Base-by-base conservation (phyloP, 2,329 filamentous ascomycete species). In the Cucurbitaria berberidis region DNA sequence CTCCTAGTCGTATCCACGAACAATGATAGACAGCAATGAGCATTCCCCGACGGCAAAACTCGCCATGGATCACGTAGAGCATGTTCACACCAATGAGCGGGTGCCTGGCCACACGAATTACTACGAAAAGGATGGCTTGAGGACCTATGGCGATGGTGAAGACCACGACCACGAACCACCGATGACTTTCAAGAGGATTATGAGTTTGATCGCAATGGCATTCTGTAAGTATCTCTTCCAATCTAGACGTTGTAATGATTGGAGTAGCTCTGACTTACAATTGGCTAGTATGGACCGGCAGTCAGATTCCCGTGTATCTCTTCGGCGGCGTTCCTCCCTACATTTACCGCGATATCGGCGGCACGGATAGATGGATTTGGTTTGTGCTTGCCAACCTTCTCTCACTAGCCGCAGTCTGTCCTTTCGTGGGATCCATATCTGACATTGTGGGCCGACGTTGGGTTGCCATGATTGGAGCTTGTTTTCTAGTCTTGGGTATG, bases 321-420 rank as follows among this genome's bases (percentile, higher is more conserved):
- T 64, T 65, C 40, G 64, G 64, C 4, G 62, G 64, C 9, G 56
- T 68, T 9, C 68, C 67, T 19, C 68, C 69, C 0, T 80, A 82
- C 59, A 83, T 88, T 48, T 87, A 87, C 68, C 67, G 70, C 34
- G 82, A 85, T 27, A 82, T 88, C 54, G 85, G 85, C 19, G 85
- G 86, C 45, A 73, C 78, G 6, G 82, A 85, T 65, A 76, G 81
- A 50, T 86, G 83, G 82, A 79, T 84, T 40, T 86, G 84, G 86
- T 64, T 71, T 36, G 57, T 74, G n/a, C 66, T 78, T 6, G 76
- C 72, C 15, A 82, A 85, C 57, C 72, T 86, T 3, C 77, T 86
- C 11, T 78, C 82, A 2, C 76, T 82, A 18, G 83, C 82, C 4
- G 81, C 80, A 6, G 74, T 85, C 3, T 84, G 82, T 48, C 84